Conservation (phyloP, 1,139 yeast genomes). For the Magnusiomyces sp. region DNA sequence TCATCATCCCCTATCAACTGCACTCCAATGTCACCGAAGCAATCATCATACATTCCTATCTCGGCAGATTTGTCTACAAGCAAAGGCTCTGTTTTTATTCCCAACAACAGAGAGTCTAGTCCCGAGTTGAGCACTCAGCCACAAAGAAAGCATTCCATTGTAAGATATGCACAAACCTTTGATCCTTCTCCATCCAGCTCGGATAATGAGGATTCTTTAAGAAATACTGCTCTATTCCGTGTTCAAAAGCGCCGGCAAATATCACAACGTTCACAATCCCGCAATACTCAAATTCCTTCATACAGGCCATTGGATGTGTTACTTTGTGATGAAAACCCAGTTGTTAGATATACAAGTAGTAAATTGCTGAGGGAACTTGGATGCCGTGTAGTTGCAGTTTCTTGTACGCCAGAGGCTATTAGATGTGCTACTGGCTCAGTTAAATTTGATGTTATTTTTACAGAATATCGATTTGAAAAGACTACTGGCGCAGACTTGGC, state of each 20-base stretch:
- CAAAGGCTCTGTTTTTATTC: conserved; percentile 2
- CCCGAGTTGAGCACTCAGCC: conserved; percentile 21
- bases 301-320: conserved; percentile 49
- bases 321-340: conserved; percentile 82
- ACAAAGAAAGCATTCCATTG: conserved; percentile 23
- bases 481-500: conserved; percentile 69
- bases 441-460: conserved; percentile 73
- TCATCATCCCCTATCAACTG: conserved; percentile 13
- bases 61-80: conserved; percentile 9
- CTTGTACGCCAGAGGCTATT: conserved; percentile 75
- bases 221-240: conserved; percentile 40
- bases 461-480: conserved; percentile 63
- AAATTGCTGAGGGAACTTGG: conserved; percentile 62
- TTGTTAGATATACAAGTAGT: conserved; percentile 61
- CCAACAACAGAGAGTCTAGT: conserved; percentile 22
- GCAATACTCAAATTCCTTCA: conserved; percentile 20
- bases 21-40: conserved; percentile 6
- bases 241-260: conserved; percentile 53
- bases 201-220: conserved; percentile 49
- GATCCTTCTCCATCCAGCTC: conserved; percentile 61
- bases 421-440: conserved; percentile 78
- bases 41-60: neutral
- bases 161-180: conserved; percentile 27
- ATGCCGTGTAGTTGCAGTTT: conserved; percentile 71
- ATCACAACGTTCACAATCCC: conserved; percentile 24